Base-by-base conservation (phyloP, 345 rosid species). In the Dipteronia sinensis region DNA sequence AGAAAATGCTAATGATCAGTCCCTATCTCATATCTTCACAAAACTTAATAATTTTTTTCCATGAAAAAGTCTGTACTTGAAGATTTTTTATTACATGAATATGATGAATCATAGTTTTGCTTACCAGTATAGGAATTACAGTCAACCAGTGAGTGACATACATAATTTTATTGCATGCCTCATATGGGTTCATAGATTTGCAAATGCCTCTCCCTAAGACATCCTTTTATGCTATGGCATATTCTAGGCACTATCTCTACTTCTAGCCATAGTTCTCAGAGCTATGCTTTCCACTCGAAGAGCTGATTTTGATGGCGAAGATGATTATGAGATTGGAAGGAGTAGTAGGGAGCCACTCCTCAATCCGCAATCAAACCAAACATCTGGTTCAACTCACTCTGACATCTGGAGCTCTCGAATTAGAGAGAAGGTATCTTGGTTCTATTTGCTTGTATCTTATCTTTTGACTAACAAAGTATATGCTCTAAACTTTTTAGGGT, bases 281-380 rank as follows among this genome's bases (percentile, higher is more conserved):
- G 91, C 89, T 73, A 84, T 93, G 91, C 84, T 91, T 82, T 84
- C 96, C 58, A 79, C 87, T 72, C 79, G 77, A 51, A 86, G 81
- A 70, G 59, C 81, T 65, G 85, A 88, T 67, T 56, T 79, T 66
- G 93, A 82, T 49, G 81, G 49, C 19, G 97, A 91, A 69, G 94
- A 92, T 74, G 92, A 90, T 73, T 89, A 63, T 79, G 97, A 89
- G 80, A 86, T 73, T 82, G 83, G 15, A 23, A 83, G 93, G 80
- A 85, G 84, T 77, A 91, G 90, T 83, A 73, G 90, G 85, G 93
- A 90, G 70, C 97, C 99, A 70, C 94, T 93, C 44, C 83, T 95
- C 69, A 87, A 88, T 84, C 58, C 89, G 16, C 93, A 89, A 72
- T 80, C 86, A 76, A 83, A 82, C 82, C 89, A 89, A 85, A 65